A percentile compares a stretch with the other conserved stretches of the same genome.
phyloP scores from a whole-genome alignment of 2,329 filamentous ascomycete species.

The Phialophora chinensis region DNA sequence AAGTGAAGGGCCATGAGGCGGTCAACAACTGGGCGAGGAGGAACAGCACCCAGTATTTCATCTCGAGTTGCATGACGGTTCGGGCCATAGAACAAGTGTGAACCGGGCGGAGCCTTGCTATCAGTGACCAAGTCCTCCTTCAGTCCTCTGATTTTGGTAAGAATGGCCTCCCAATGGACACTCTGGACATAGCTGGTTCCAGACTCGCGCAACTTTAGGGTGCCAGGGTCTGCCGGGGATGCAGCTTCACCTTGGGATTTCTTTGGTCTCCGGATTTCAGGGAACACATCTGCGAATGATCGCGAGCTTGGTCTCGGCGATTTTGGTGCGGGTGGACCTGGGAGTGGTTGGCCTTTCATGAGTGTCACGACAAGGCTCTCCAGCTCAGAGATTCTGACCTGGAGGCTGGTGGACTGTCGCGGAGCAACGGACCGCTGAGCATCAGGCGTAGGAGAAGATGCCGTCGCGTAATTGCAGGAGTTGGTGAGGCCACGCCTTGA shows the following conservation, averaged over 20 bases:
- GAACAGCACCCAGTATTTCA: conserved; percentile 43
- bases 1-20: conserved; percentile 41
- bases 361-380: conserved; percentile 63
- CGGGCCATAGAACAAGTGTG: conserved; percentile 41
- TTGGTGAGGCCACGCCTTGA: conserved; percentile 39
- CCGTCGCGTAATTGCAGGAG: conserved; percentile 44
- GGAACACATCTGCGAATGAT: conserved; percentile 35
- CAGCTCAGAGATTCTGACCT: conserved; percentile 47
- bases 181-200: conserved; percentile 43
- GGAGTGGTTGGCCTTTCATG: conserved; percentile 50
- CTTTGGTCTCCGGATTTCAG: conserved; percentile 33
- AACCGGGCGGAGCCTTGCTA: conserved; percentile 36
- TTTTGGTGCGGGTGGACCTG: conserved; percentile 32
- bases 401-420: conserved; percentile 42
- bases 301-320: conserved; percentile 28
- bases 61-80: conserved; percentile 40
- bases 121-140: conserved; percentile 39
- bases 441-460: conserved; percentile 39
- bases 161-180: conserved; percentile 44
- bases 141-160: conserved; percentile 41
- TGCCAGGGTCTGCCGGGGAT: conserved; percentile 40
- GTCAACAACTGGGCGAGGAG: conserved; percentile 41
- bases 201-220: conserved; percentile 39
- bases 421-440: conserved; percentile 36
- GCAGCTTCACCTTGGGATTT: conserved; percentile 36